Evolutionary conservation across 1,139 yeast genomes (phyloP), one percentile per base, ranked within the genome.

Genomic region (Suhomyces bokatorum): DNA sequence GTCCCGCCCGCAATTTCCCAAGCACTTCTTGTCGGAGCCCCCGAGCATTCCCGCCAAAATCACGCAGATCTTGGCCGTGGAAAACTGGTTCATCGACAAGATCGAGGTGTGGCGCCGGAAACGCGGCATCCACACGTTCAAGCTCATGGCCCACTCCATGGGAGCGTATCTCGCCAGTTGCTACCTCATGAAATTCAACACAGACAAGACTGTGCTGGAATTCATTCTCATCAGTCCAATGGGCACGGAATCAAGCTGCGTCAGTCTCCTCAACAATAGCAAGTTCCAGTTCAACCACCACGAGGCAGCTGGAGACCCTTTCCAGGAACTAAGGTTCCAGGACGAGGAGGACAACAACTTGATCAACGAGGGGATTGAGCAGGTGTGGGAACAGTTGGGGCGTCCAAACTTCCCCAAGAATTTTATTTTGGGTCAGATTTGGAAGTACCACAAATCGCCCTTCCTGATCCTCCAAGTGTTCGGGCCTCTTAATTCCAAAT

Each of bases 81-180:
- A 73, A 46, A 65, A 60, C 49, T 73, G 78, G 78, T 73, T 73
- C 43, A 71, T 72, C 26, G 77, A 70, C 44, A 60, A 60, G 42
- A 51, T 73, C 27, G 78, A 73, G 49, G 52, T 48, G 31, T 73
- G 78, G 78, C 57, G 78, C 27, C 32, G 47, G 2, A 46, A 47
- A 24, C 53, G 71, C 31, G 46, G 57, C 0, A 53, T 73, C 11
- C 43, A 46, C 1, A 46, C 49, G 1, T 72, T 73, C 50, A 65
- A 66, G 39, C 52, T 73, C 8, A 62, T 73, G 35, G 69, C 63
- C 29, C 78, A 73, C 52, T 71, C 77, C 2, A 72, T 73, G 77
- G 78, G 78, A 6, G 78, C 73, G 1, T 73, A 73, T 48, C 54
- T 73, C 26, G 58, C 69, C 10, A 58, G 73, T 42, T 69, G 76